Conservation (phyloP, 441 rosid genomes). For the Aquilaria agallochum region DNA sequence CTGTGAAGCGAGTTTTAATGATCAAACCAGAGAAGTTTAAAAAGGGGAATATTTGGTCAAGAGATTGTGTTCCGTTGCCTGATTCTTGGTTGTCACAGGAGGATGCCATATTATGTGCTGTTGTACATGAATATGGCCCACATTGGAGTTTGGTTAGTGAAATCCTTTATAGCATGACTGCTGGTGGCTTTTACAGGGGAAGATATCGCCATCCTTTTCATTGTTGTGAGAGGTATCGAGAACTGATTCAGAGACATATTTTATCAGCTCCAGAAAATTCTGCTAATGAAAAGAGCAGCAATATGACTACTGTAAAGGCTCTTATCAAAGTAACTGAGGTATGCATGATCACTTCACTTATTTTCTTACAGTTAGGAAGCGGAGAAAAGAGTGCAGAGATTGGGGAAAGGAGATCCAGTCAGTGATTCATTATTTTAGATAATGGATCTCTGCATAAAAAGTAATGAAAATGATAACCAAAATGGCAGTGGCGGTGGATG, state of each 20-base stretch:
- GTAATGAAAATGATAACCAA: too few species aligned
- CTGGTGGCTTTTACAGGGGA: slow-evolving; percentile 96
- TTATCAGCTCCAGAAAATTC: slow-evolving; percentile 64
- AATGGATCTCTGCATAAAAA: too few species aligned
- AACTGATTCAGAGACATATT: slow-evolving; percentile 74
- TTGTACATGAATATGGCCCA: slow-evolving; percentile 97
- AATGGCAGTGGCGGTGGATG: too few species aligned
- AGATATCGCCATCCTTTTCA: slow-evolving; percentile 90
- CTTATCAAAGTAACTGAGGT: slow-evolving; percentile 98
- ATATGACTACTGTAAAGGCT: slow-evolving; percentile 81
- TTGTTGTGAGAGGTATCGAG: slow-evolving; percentile 96
- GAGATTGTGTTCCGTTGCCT: slow-evolving; percentile 92
- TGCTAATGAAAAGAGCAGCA: slow-evolving; percentile 60
- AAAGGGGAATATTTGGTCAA: slow-evolving; percentile 93
- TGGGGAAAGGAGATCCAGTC: background rate
- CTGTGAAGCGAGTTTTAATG: slow-evolving; percentile 75
- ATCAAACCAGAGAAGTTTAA: slow-evolving; percentile 92
- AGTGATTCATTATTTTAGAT: too few species aligned
- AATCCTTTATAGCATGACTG: slow-evolving; percentile 83
- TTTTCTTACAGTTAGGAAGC: slow-evolving; percentile 1
- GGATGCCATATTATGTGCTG: slow-evolving; percentile 98
- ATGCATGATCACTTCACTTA: slow-evolving; percentile 19
- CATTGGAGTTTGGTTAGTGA: slow-evolving; percentile 90
- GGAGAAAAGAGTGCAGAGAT: slow-evolving; percentile 1
- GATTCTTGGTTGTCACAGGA: slow-evolving; percentile 97